Evolutionary conservation across 2,329 filamentous ascomycete genomes (phyloP).

Genomic region (Fusarium chaquense): DNA sequence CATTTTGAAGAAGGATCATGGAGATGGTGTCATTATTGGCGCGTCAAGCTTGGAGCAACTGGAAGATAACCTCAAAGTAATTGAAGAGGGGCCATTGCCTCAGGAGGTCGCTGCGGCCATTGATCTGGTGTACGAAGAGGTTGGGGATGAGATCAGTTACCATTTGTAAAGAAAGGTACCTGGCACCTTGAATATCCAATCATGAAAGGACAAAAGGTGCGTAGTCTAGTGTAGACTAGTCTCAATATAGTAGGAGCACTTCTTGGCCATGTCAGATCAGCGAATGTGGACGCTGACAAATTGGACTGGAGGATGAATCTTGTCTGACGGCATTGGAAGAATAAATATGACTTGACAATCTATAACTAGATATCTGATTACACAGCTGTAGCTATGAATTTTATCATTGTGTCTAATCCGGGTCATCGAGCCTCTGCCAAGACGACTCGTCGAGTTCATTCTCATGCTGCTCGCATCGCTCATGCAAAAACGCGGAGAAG

Average conservation of each 20-base stretch:
- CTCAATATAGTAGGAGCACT: conserved; percentile 23
- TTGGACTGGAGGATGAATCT: background rate
- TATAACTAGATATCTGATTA: no score
- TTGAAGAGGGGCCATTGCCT: conserved; percentile 58
- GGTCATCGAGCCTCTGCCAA: conserved; percentile 3
- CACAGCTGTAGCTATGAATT: background rate
- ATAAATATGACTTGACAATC: background rate
- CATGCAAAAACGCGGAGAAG: background rate
- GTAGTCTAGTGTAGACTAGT: background rate
- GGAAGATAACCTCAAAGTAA: conserved; percentile 49
- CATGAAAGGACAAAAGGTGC: accelerated
- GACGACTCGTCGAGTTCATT: conserved; percentile 6
- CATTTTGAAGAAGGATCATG: conserved; percentile 46
- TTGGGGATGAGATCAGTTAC: conserved; percentile 34
- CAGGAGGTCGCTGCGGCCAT: conserved; percentile 49
- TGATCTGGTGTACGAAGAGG: conserved; percentile 34
- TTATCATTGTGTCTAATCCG: background rate
- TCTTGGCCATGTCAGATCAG: conserved; percentile 9
- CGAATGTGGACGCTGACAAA: background rate
- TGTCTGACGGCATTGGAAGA: background rate
- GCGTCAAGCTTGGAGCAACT: conserved; percentile 54
- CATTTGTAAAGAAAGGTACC: conserved; percentile 20
- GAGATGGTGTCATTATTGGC: conserved; percentile 55
- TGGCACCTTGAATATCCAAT: background rate
- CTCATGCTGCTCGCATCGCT: conserved; percentile 17